Conservation (phyloP, 306 rosid genomes). For the Prosopis cineraria region DNA sequence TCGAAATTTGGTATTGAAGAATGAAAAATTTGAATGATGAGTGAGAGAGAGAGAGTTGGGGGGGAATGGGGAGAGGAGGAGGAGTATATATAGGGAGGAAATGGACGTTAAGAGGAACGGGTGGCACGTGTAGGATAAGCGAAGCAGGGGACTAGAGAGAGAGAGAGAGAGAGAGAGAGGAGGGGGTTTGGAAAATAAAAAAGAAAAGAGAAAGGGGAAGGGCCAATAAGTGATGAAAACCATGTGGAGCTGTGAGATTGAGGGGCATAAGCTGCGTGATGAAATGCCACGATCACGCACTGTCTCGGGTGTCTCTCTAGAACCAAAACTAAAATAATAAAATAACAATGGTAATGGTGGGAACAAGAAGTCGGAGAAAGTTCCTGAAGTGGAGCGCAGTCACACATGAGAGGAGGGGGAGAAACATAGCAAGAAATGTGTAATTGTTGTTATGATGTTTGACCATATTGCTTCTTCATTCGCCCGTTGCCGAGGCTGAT, state of each 20-base stretch:
- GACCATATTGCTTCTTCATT: conserved; percentile 25
- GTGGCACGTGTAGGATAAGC: conserved; percentile 89
- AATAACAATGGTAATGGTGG: no score
- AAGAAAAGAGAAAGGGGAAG: not conserved
- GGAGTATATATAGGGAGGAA: conserved; percentile 51
- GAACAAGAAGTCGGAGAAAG: conserved; percentile 24
- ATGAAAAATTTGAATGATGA: not conserved
- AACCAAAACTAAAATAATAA: not conserved
- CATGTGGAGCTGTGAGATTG: conserved; percentile 37
- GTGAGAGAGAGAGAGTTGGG: not conserved
- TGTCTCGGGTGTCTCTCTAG: conserved; percentile 14
- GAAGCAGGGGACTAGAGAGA: conserved; percentile 33
- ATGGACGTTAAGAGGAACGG: conserved; percentile 54
- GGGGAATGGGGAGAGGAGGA: conserved; percentile 30
- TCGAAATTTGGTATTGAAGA: not conserved
- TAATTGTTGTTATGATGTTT: not conserved
- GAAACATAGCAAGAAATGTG: conserved; percentile 3
- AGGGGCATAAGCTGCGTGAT: conserved; percentile 39
- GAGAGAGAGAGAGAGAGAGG: not conserved
- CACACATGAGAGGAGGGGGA: conserved; percentile 29
- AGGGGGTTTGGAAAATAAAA: no score
- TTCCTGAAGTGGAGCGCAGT: conserved; percentile 42
- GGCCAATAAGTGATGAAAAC: conserved; percentile 57
- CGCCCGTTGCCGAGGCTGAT: conserved; percentile 40
- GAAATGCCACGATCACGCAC: conserved; percentile 54